Evolutionary conservation across 805 yeast genomes (phyloP).

Genomic region (Danielozyma ontarioensis): DNA sequence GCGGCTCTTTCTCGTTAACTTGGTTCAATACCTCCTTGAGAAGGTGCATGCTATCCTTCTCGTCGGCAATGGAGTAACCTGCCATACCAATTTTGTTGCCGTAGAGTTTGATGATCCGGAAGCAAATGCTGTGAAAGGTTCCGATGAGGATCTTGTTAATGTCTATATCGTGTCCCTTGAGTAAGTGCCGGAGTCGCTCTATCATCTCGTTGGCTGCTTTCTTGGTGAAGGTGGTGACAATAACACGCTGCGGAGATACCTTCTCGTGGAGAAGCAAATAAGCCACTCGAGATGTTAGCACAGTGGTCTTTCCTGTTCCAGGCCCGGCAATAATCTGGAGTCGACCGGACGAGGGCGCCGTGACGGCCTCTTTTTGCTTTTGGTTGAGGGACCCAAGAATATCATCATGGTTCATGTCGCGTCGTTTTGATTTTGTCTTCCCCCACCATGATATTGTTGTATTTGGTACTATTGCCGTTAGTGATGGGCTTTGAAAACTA

Average conservation of each 20-base stretch:
- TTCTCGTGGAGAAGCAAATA: constrained; percentile 49
- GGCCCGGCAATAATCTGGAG: constrained; percentile 57
- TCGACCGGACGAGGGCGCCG: constrained; percentile 30
- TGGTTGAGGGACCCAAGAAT: constrained; percentile 29
- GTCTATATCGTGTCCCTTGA: constrained; percentile 31
- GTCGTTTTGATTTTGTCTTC: not conserved
- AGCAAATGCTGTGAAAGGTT: constrained; percentile 85
- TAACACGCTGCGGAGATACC: constrained; percentile 55
- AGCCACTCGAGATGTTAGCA: constrained; percentile 75
- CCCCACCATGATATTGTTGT: constrained; percentile 1
- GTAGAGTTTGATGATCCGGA: constrained; percentile 48
- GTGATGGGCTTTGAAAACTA: constrained; percentile 2
- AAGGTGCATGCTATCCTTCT: constrained; percentile 50
- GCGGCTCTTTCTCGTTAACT: constrained; percentile 14
- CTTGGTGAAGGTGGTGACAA: constrained; percentile 90
- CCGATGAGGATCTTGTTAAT: constrained; percentile 59
- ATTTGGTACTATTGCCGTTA: not conserved
- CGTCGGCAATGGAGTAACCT: constrained; percentile 56
- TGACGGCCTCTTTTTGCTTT: constrained; percentile 41
- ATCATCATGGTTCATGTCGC: not conserved
- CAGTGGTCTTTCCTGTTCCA: constrained; percentile 76
- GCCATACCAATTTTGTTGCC: constrained; percentile 47
- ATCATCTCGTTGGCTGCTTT: constrained; percentile 87
- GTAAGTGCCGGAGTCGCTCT: constrained; percentile 45
- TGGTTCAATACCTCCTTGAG: constrained; percentile 36